These are phyloP conservation scores for Cudoniella acicularis DNA, from an alignment of 495 filamentous ascomycete genomes.

Conservation along the genomic window DNA sequence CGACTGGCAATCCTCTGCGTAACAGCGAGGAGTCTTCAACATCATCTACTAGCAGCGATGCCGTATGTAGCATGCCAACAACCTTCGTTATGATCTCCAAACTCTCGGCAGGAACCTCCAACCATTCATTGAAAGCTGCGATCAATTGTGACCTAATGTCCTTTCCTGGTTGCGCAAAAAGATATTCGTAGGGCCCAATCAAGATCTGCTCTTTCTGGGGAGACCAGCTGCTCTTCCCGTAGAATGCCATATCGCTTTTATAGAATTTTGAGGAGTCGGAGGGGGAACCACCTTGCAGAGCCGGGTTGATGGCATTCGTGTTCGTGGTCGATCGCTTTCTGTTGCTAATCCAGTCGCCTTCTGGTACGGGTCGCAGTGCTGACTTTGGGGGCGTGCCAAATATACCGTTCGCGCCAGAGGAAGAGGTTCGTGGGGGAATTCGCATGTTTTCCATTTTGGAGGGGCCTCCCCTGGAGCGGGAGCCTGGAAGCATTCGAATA, in stretches of 20 bases:
- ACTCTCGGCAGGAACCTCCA: slow-evolving; percentile 74
- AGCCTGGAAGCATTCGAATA: slow-evolving; percentile 12
- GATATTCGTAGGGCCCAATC: slow-evolving; percentile 83
- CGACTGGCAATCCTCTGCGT: slow-evolving; percentile 84
- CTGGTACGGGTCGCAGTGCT: slow-evolving; percentile 49
- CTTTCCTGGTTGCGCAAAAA: slow-evolving; percentile 82
- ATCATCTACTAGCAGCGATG: slow-evolving; percentile 90
- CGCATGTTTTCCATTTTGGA: slow-evolving; percentile 15
- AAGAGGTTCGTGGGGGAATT: slow-evolving; percentile 73
- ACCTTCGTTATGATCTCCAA: slow-evolving; percentile 83
- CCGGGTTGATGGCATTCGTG: slow-evolving; percentile 15
- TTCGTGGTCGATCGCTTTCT: slow-evolving; percentile 10
- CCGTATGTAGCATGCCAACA: slow-evolving; percentile 89
- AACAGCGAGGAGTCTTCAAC: slow-evolving; percentile 83
- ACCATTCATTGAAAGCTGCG: slow-evolving; percentile 85
- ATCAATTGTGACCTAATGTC: slow-evolving; percentile 85
- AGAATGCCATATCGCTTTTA: slow-evolving; percentile 41
- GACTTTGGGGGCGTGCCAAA: slow-evolving; percentile 38
- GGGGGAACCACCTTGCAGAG: background rate
- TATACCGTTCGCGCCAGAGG: slow-evolving; percentile 34
- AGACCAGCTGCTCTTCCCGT: slow-evolving; percentile 52
- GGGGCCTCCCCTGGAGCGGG: background rate
- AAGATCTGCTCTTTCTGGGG: slow-evolving; percentile 73
- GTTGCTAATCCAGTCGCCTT: slow-evolving; percentile 49
- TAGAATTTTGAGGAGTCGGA: slow-evolving; percentile 36